Evolutionary conservation across 345 rosid species (phyloP), one percentile per base, ranked within the genome.

Genomic region (Linum tenue): DNA sequence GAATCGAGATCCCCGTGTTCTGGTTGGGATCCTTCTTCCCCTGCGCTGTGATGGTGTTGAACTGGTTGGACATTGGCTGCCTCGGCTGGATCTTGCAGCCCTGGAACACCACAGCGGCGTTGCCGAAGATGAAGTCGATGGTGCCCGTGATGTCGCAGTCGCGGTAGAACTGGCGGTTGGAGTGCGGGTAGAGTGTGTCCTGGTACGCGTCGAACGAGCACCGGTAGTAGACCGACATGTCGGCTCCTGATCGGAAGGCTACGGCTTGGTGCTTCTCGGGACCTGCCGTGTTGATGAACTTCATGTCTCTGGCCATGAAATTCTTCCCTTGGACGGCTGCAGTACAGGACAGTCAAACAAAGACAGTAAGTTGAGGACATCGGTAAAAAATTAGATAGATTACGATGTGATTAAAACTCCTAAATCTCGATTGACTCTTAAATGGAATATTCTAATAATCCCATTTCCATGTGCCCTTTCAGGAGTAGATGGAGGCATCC

Each of bases 11-110:
- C 37, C 92, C 98, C 0, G 91, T 75, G 82, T 84, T 83, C 64
- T 83, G 85, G 68, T 87, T 77, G 0, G 82, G 78, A 66, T 83
- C 96, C 10, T 76, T 84, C 77, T 84, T 89, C 39, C 97, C 96
- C 67, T 87, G 91, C 2, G 98, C 97, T 0, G 95, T 92, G 81
- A 92, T 87, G 58, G 95, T 83, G 73, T 86, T 92, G 84, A 68
- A 83, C 67, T 92, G 98, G 63, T 73, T 77, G 11, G 71, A 4
- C 41, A 84, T 14, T 0, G 95, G 95, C 70, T 89, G 89, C 62
- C 95, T 84, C 1, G 96, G 91, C 71, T 16, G 66, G 63, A 91
- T 87, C 62, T 67, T 80, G 80, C 98, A 91, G 53, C 40, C 62
- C 44, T 92, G 98, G 79, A 92, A 80, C 7, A 92, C 79, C 0